Evolutionary conservation across 75 land plant genomes (phyloP).

Genomic region (Ceratopteris richardii): DNA sequence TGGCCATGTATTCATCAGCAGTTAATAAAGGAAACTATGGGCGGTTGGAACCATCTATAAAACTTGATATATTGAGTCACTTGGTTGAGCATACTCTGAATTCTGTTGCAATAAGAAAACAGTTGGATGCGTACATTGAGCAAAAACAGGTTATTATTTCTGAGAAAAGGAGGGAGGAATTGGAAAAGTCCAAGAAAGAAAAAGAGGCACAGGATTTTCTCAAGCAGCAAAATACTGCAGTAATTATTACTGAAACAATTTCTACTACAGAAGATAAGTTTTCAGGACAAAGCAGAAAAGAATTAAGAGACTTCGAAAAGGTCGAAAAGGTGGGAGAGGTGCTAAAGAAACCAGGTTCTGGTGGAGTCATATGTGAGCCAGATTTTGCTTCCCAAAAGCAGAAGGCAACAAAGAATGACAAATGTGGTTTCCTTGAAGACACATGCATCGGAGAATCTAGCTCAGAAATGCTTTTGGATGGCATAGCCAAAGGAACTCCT

Average conservation of each 20-base stretch:
- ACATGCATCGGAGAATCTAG: not conserved
- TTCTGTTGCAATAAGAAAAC: slow-evolving; percentile 47
- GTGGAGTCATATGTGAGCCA: not conserved
- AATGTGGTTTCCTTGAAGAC: too few relatives aligned
- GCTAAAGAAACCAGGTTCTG: slow-evolving; percentile 8
- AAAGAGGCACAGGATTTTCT: slow-evolving; percentile 40
- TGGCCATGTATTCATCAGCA: slow-evolving; percentile 25
- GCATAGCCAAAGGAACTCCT: not conserved
- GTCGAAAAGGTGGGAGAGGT: slow-evolving; percentile 4
- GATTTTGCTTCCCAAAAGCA: not conserved
- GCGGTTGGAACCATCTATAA: slow-evolving; percentile 36
- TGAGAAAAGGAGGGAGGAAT: slow-evolving; percentile 51
- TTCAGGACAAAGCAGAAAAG: too few relatives aligned
- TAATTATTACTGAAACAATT: not conserved
- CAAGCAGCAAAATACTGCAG: slow-evolving; percentile 21
- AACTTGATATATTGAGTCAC: slow-evolving; percentile 53
- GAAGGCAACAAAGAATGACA: too few relatives aligned
- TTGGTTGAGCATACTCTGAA: slow-evolving; percentile 46
- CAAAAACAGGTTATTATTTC: slow-evolving; percentile 50
- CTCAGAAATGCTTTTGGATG: not conserved
- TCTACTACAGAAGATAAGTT: too few relatives aligned
- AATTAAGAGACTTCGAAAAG: too few relatives aligned
- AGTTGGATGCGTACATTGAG: slow-evolving; percentile 64
- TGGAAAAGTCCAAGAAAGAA: slow-evolving; percentile 50
- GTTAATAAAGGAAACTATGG: slow-evolving; percentile 65